These are phyloP conservation scores for Colletotrichum melonis DNA, from an alignment of 2,329 filamentous ascomycete genomes.

Conservation along the genomic window DNA sequence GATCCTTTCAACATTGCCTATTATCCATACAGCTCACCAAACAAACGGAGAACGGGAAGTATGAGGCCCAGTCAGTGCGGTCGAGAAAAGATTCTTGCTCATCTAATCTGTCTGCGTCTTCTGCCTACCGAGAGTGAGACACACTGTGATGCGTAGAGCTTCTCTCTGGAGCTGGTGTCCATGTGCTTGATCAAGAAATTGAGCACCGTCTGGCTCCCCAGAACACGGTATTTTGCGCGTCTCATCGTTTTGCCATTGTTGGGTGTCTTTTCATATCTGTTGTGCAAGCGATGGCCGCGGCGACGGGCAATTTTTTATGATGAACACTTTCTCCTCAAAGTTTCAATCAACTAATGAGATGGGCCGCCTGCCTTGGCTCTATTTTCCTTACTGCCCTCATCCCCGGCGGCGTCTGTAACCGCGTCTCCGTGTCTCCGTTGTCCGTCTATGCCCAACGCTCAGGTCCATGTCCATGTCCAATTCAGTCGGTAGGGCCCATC, in stretches of 20 bases:
- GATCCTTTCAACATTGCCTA: background rate
- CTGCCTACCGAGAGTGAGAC: too few relatives aligned
- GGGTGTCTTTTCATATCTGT: too few relatives aligned
- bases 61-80: background rate
- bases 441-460: background rate
- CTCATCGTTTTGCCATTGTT: too few relatives aligned
- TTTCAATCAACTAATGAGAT: background rate
- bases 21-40: background rate
- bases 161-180: too few relatives aligned
- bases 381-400: background rate
- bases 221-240: too few relatives aligned
- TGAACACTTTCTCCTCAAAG: too few relatives aligned
- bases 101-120: background rate
- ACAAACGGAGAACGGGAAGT: background rate
- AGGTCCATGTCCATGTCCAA: too few relatives aligned
- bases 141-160: too few relatives aligned
- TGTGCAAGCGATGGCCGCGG: too few relatives aligned
- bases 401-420: slow-evolving; percentile 9
- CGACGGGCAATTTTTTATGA: too few relatives aligned
- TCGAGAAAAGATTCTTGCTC: background rate
- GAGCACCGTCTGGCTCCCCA: too few relatives aligned
- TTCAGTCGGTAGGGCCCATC: background rate
- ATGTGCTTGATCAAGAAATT: too few relatives aligned
- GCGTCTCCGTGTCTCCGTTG: background rate
- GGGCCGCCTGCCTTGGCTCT: background rate